Conservation (phyloP, 495 filamentous ascomycete species). For the Penicillium pancosmium region DNA sequence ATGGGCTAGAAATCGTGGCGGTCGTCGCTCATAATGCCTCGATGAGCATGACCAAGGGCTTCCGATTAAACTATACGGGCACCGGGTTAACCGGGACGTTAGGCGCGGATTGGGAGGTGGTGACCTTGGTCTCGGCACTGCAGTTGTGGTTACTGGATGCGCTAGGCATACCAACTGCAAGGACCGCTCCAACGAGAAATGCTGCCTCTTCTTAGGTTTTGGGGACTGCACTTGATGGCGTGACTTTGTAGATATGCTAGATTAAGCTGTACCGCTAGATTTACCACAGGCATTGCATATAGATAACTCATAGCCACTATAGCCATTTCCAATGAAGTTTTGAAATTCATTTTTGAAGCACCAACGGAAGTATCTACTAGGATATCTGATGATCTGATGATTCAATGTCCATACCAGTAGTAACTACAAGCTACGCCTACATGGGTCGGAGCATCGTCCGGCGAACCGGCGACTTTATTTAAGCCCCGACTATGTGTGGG, state of each 20-base stretch:
- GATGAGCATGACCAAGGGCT: constrained; percentile 17
- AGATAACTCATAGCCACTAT: no score
- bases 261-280: no score
- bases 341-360: no score
- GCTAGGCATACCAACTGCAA: not conserved
- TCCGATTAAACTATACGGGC: constrained; percentile 19
- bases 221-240: not conserved
- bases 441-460: not conserved
- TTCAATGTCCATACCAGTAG: no score
- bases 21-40: constrained; percentile 21
- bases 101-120: constrained; percentile 20
- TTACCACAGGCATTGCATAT: no score
- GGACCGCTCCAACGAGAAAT: not conserved
- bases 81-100: constrained; percentile 14
- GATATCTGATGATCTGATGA: no score
- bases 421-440: no score
- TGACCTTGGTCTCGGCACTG: constrained; percentile 15
- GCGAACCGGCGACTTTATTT: not conserved
- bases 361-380: no score
- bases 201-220: not conserved
- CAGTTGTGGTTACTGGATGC: constrained; percentile 18
- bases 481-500: not conserved
- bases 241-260: no score
- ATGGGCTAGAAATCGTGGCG: constrained; percentile 24
- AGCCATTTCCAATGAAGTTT: no score